Base-by-base conservation (phyloP, 352 stramenopile genomes). In the Phytophthora kernoviae region DNA sequence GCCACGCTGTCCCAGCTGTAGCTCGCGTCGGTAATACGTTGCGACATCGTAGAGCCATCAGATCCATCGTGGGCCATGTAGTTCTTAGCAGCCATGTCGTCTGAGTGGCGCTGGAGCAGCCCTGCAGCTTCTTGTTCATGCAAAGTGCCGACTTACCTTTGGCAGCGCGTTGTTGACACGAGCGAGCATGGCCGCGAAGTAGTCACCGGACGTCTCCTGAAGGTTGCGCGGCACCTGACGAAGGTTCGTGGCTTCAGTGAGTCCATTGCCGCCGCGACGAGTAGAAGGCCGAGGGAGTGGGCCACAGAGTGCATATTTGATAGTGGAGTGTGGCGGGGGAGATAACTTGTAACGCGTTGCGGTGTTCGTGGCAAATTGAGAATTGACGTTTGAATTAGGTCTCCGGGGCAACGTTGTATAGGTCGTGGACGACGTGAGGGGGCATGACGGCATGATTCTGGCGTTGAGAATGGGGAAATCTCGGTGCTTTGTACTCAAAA, bases 51-150 rank as follows among this genome's bases (percentile, higher is more conserved):
- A 22, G 64, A 74, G 1, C 72, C 72, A 33, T 58, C 54, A 18
- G 57, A 50, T 12, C 72, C 72, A 0, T 55, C 72, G 65, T 81
- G 72, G 40, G 39, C 64, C 66, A 79, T 79, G 40, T 62, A 75
- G 55, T 73, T 62, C 34, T 73, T 59, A 0, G 12, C 49, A 15
- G 70, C 66, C 52, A 65, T 57, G 43, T 79, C 70, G 18, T 62
- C 39, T 2, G 57, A 66, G 39, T 42, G 49, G 30, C 37, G n/a
- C 54, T 54, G 40, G n/a, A 2, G 58, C 52, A 4, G 59, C 48
- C 22, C 20, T 53, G 37, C 27, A 55, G 36, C 47, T 65, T 75
- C 40, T 36, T 43, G 55, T 74, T 81, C 22, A 42, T 45, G 46
- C 71, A 77, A 1, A 77, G 47, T 0, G 65, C 39, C 10, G 52